Percentiles rank a stretch among this genome's conserved stretches.
Evolutionary conservation across 495 filamentous ascomycete genomes (phyloP).

Genomic region (Hypoxylon fuscum): DNA sequence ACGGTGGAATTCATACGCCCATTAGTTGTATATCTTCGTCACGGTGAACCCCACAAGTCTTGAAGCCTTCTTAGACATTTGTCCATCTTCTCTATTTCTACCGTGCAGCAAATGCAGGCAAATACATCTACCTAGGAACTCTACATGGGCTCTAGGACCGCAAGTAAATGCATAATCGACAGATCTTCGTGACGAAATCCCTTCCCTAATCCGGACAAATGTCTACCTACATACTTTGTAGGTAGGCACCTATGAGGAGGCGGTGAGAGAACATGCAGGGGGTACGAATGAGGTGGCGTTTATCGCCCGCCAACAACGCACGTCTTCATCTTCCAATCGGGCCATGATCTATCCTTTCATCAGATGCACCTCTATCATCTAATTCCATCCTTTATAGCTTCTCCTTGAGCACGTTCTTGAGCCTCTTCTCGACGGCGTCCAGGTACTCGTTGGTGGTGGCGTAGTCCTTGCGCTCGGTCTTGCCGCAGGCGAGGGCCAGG

Average conservation of each 20-base stretch:
- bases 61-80: not conserved
- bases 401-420: slow-evolving; percentile 70
- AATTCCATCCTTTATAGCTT: slow-evolving; percentile 53
- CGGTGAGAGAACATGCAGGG: no score
- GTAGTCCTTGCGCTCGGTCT: slow-evolving; percentile 80
- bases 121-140: slow-evolving; percentile 15
- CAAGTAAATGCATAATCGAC: not conserved
- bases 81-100: slow-evolving; percentile 3
- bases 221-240: no score
- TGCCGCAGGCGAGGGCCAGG: slow-evolving; percentile 88
- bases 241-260: no score
- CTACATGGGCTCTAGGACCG: not conserved
- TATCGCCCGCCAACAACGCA: no score
- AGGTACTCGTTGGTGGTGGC: slow-evolving; percentile 91
- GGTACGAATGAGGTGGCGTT: no score
- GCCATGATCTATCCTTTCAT: slow-evolving; percentile 13
- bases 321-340: not conserved
- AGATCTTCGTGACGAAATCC: no score
- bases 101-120: slow-evolving; percentile 16
- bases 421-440: slow-evolving; percentile 83
- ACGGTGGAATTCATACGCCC: no score
- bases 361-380: not conserved
- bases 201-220: no score
- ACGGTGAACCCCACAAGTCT: no score
- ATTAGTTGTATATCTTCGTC: no score